Evolutionary conservation across 2,329 filamentous ascomycete species (phyloP).

Genomic region (Ceratocystis eucalypticola): DNA sequence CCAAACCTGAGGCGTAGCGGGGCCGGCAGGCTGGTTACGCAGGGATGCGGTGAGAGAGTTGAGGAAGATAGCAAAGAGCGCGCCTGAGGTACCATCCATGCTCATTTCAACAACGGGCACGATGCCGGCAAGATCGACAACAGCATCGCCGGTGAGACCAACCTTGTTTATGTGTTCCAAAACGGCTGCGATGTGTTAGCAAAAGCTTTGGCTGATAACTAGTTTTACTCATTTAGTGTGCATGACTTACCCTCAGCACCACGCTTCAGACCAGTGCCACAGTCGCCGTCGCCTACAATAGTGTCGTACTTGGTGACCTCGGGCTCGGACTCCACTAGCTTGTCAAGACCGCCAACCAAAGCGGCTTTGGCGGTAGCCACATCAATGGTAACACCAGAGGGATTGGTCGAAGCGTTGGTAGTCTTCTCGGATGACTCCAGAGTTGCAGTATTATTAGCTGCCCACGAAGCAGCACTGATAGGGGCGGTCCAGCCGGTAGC

Average conservation of each 20-base stretch:
- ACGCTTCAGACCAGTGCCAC: slow-evolving; percentile 71
- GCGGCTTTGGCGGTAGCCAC: slow-evolving; percentile 35
- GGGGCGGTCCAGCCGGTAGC: slow-evolving; percentile 57
- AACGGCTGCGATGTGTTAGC: slow-evolving; percentile 32
- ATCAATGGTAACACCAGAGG: slow-evolving; percentile 42
- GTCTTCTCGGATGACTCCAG: slow-evolving; percentile 4
- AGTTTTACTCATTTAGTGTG: neutral
- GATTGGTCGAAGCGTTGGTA: slow-evolving; percentile 30
- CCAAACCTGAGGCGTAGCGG: slow-evolving; percentile 34
- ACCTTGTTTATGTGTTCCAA: slow-evolving; percentile 35
- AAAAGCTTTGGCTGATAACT: neutral
- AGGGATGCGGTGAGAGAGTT: slow-evolving; percentile 64
- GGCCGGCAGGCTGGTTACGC: slow-evolving; percentile 30
- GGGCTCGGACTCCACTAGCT: slow-evolving; percentile 52
- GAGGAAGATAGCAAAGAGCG: slow-evolving; percentile 67
- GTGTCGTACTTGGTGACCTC: slow-evolving; percentile 64
- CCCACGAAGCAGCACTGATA: slow-evolving; percentile 50
- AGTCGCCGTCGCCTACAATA: slow-evolving; percentile 81
- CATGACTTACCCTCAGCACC: slow-evolving; percentile 55
- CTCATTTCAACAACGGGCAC: slow-evolving; percentile 41
- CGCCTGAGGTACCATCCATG: slow-evolving; percentile 51
- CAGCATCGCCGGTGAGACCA: slow-evolving; percentile 37
- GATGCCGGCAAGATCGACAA: slow-evolving; percentile 39
- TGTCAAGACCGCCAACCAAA: slow-evolving; percentile 44
- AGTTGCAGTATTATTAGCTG: slow-evolving; percentile 37